Base-by-base conservation (phyloP, 23 red algal genomes). In the Agarophyton chilense region DNA sequence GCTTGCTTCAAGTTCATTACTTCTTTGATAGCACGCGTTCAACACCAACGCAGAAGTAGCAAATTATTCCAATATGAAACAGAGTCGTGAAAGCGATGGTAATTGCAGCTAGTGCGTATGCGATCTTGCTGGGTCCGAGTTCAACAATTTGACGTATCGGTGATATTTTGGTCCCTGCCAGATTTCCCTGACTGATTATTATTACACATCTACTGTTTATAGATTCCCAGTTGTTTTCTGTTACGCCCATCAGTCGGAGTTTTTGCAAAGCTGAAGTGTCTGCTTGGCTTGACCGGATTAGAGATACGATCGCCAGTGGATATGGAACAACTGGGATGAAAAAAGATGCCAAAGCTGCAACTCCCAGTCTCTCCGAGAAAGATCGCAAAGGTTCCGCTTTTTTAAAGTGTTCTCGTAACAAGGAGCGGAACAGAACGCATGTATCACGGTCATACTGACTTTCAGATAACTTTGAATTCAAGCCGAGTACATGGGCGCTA, bases 251-350 rank as follows among this genome's bases (percentile, higher is more conserved):
- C 19, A 47, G 9, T 26, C 68, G 38, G 0, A 74, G 25, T 47
- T 46, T 33, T 29, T 46, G 4, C 41, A 74, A 33, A 43, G 68
- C 19, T 4, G 40, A 1, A 43, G 68, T 74, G 22, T 74, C 68
- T 24, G 68, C 68, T 25, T 74, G 39, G n/a, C 68, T 74, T 39
- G 68, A 74, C 2, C 68, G 68, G 13, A 74, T 26, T 26, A 74
- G 38, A 39, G 40, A 28, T 18, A 74, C 43, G n/a, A 74, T 74
- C n/a, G 68, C 68, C 10, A 74, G 41, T 0, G 68, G 68, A 49
- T 74, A 74, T 13, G 68, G 68, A 49, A 74, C 41, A 29, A 74
- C 41, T 8, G 68, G 68, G 29, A 74, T 74, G 68, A 74, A 74
- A 35, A 45, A 74, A 26, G 68, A 29, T 12, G 68, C 38, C 10